These are phyloP conservation scores for Paraphoma sp. DNA, from an alignment of 2,329 filamentous ascomycete species.

Conservation along the genomic window DNA sequence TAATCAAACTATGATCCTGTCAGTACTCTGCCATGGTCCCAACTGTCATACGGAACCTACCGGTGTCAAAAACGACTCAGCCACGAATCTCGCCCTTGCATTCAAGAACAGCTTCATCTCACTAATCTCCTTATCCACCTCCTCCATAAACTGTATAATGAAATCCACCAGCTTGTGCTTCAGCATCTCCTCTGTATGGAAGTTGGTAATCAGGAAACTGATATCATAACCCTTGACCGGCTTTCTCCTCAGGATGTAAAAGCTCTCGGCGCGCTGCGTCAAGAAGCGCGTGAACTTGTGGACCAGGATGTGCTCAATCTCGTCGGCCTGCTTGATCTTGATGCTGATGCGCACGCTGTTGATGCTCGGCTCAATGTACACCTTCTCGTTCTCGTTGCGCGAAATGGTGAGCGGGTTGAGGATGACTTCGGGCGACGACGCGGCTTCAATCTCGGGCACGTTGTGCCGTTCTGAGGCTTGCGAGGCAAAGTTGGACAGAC, in stretches of 20 bases:
- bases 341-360: conserved; percentile 98
- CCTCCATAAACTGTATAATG: conserved; percentile 99
- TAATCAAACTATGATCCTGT: conserved; percentile 28
- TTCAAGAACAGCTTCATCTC: conserved; percentile 99
- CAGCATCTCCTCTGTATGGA: conserved; percentile 97
- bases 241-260: conserved; percentile 95
- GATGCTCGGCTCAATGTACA: conserved; percentile 94
- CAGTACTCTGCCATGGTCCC: neutral
- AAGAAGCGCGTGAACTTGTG: conserved; percentile 98
- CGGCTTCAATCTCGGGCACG: conserved; percentile 95
- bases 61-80: conserved; percentile 96
- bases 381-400: conserved; percentile 95
- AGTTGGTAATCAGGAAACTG: conserved; percentile 97
- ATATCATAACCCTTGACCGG: conserved; percentile 99
- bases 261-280: conserved; percentile 93
- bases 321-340: conserved; percentile 98
- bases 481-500: conserved; percentile 95
- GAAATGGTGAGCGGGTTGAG: conserved; percentile 89
- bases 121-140: conserved; percentile 99
- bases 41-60: conserved; percentile 57
- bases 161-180: conserved; percentile 99
- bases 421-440: conserved; percentile 90
- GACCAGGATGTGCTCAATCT: conserved; percentile 97
- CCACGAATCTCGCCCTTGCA: conserved; percentile 94
- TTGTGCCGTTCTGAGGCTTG: conserved; percentile 97